phyloP scores from a whole-genome alignment of 305 asterid genomes.

The Ajuga reptans region DNA sequence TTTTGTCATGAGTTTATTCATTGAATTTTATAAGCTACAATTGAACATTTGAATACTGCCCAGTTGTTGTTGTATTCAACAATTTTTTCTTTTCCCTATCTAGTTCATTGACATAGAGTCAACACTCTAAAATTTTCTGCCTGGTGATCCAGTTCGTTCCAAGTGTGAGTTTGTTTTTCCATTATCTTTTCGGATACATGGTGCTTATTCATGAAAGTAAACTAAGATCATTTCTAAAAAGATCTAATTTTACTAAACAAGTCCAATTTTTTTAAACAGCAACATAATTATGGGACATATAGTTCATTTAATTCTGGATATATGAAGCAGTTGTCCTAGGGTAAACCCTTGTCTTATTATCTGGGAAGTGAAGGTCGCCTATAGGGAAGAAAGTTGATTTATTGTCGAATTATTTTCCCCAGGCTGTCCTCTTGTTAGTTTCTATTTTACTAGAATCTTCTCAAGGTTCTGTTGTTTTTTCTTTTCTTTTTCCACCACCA shows the following conservation, averaged over 20 bases:
- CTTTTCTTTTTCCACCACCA: neutral
- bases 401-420: neutral
- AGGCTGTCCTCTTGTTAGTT: neutral
- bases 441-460: neutral
- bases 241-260: neutral
- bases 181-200: neutral
- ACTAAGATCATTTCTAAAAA: slow-evolving; percentile 5
- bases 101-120: neutral
- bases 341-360: neutral
- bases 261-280: neutral
- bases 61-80: neutral
- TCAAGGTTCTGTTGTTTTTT: neutral
- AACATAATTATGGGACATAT: neutral
- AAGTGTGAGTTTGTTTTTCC: slow-evolving; percentile 2
- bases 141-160: neutral
- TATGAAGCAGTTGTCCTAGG: neutral
- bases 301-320: slow-evolving; percentile 1
- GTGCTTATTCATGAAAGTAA: neutral
- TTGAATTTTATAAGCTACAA: neutral
- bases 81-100: neutral
- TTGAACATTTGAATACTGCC: neutral
- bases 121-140: neutral
- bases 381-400: neutral
- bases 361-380: neutral
- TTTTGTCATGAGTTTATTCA: neutral